Evolutionary conservation across 2,329 filamentous ascomycete genomes (phyloP).

Genomic region (Elsinoe arachidis): DNA sequence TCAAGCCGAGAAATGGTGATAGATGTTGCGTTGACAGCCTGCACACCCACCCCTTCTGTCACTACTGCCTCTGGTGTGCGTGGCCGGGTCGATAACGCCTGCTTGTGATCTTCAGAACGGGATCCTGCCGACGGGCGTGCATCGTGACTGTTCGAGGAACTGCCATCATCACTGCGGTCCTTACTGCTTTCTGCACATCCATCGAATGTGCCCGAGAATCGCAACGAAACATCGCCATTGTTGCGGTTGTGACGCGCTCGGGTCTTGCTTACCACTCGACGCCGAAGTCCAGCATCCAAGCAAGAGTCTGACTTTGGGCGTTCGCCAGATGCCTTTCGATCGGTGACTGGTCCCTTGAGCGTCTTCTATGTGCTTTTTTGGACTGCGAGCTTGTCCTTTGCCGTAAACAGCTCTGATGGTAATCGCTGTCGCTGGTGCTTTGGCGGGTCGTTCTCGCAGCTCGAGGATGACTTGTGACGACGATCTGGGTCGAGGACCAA

Average conservation of each 20-base stretch:
- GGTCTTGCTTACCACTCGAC: background rate
- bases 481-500: background rate
- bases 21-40: too few relatives aligned
- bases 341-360: background rate
- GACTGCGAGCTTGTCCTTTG: background rate
- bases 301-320: background rate
- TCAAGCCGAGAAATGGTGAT: too few relatives aligned
- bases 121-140: background rate
- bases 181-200: background rate
- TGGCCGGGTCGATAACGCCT: too few relatives aligned
- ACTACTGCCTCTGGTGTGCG: too few relatives aligned
- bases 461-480: constrained; percentile 3
- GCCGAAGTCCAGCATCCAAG: background rate
- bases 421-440: background rate
- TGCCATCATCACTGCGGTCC: background rate
- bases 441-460: constrained; percentile 2
- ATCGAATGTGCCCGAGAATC: background rate
- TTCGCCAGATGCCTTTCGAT: background rate
- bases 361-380: background rate
- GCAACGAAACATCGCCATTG: background rate
- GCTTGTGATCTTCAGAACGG: background rate
- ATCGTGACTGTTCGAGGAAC: background rate
- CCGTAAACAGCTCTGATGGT: background rate
- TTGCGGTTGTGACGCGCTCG: background rate
- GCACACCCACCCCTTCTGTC: too few relatives aligned